Percentiles rank a stretch among this genome's conserved stretches.
These are phyloP conservation scores for Panicum miliaceum DNA, from an alignment of 176 grass and related monocot species.

Conservation along the genomic window DNA sequence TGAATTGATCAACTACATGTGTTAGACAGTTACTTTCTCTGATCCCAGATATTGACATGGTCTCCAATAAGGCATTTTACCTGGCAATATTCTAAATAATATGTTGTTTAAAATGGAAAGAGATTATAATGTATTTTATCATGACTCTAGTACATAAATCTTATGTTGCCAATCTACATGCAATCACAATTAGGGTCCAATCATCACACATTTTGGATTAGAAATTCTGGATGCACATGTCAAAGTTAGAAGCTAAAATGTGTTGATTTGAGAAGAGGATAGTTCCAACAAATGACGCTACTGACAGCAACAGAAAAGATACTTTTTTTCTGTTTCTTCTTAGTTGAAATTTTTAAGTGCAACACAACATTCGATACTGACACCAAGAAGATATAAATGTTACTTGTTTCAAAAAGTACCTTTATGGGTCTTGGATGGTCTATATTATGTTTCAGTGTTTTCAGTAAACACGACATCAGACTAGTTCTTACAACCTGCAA, in stretches of 20 bases:
- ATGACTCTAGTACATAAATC: background rate
- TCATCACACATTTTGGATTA: background rate
- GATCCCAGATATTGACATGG: background rate
- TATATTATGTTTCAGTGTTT: slow-evolving; percentile 97
- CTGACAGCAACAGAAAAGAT: background rate
- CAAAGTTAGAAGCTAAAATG: background rate
- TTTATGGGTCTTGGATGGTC: slow-evolving; percentile 97
- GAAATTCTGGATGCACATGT: background rate
- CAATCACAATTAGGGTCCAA: background rate
- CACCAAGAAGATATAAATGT: slow-evolving; percentile 4
- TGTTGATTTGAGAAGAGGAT: background rate
- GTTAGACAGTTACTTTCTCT: background rate
- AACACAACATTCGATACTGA: slow-evolving; percentile 2
- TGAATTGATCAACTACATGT: background rate
- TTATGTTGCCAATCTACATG: too few species aligned
- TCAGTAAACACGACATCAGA: slow-evolving; percentile 90
- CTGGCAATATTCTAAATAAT: background rate
- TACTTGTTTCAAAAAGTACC: slow-evolving; percentile 49
- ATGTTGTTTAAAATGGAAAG: background rate
- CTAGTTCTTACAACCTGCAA: slow-evolving; percentile 89
- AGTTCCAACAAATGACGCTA: background rate
- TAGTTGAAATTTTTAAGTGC: background rate
- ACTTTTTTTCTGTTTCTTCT: background rate
- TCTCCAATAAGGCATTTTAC: background rate
- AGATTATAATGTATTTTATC: too few species aligned